These are phyloP conservation scores for Nicotiana tomentosiformis DNA, from an alignment of 257 asterid genomes.

Conservation along the genomic window DNA sequence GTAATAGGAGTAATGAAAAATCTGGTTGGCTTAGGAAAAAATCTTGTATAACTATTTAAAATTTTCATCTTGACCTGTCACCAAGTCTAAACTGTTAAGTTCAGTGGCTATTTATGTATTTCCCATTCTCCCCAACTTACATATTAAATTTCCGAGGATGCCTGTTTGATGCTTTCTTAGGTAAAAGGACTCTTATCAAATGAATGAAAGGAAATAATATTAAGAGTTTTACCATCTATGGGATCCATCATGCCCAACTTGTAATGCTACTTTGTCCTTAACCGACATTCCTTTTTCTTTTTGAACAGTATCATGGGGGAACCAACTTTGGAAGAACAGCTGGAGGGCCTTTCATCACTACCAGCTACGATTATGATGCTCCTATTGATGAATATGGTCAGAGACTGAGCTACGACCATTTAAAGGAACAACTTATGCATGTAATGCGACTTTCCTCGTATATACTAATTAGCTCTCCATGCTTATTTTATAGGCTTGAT, in stretches of 20 bases:
- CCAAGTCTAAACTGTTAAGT: neutral
- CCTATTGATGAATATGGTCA: slow-evolving; percentile 96
- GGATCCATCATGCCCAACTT: neutral
- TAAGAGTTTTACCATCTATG: neutral
- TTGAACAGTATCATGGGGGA: slow-evolving; percentile 85
- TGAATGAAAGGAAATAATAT: neutral
- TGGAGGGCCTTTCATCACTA: slow-evolving; percentile 93
- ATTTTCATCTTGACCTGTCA: neutral
- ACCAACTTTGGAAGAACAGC: slow-evolving; percentile 95
- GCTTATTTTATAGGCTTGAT: slow-evolving; percentile 49
- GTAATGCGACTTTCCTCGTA: neutral
- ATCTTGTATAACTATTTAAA: neutral
- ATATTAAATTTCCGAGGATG: neutral
- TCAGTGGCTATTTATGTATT: neutral
- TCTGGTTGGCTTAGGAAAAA: neutral
- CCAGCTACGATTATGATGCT: slow-evolving; percentile 98
- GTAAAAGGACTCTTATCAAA: no score
- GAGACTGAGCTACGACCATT: slow-evolving; percentile 2
- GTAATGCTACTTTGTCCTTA: neutral
- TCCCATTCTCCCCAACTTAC: neutral
- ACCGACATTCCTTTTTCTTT: neutral
- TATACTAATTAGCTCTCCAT: neutral
- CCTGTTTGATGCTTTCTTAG: neutral
- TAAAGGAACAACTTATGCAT: neutral
- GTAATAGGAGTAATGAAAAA: neutral